Conservation (phyloP, 2,329 filamentous ascomycete species). For the Fusarium mexicanum region DNA sequence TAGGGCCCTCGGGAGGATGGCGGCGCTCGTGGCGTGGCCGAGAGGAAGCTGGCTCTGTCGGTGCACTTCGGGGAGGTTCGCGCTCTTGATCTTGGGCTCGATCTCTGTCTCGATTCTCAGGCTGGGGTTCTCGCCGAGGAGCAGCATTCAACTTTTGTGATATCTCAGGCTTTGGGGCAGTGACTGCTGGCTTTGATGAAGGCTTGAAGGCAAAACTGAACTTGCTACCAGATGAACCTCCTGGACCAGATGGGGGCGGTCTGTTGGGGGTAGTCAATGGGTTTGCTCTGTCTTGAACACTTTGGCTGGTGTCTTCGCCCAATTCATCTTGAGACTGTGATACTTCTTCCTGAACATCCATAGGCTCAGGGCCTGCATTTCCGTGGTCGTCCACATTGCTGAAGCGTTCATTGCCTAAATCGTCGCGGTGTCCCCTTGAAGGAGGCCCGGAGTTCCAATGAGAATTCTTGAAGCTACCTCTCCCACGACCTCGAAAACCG, state of each 20-base stretch:
- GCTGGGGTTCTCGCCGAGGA: slow-evolving; percentile 55
- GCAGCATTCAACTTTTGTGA: slow-evolving; percentile 75
- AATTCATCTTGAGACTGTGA: slow-evolving; percentile 37
- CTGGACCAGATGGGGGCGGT: slow-evolving; percentile 63
- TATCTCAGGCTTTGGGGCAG: slow-evolving; percentile 71
- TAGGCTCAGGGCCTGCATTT: slow-evolving; percentile 26
- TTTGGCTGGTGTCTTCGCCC: slow-evolving; percentile 42
- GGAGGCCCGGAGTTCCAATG: slow-evolving; percentile 65
- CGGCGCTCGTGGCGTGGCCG: slow-evolving; percentile 51
- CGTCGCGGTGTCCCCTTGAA: slow-evolving; percentile 37
- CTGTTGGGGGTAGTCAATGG: slow-evolving; percentile 66
- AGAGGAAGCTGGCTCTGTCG: slow-evolving; percentile 64
- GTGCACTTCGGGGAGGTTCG: slow-evolving; percentile 60
- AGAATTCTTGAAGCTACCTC: slow-evolving; percentile 72
- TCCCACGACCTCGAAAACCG: slow-evolving; percentile 68
- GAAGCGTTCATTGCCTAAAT: slow-evolving; percentile 32
- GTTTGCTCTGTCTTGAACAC: slow-evolving; percentile 54
- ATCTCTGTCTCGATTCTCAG: slow-evolving; percentile 53
- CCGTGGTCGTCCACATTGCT: slow-evolving; percentile 24
- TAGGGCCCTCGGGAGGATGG: slow-evolving; percentile 49
- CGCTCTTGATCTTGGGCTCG: slow-evolving; percentile 34
- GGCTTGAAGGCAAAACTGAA: slow-evolving; percentile 96
- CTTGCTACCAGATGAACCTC: slow-evolving; percentile 68
- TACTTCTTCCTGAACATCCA: slow-evolving; percentile 26
- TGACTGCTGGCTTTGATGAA: slow-evolving; percentile 66